Evolutionary conservation across 1,139 yeast genomes (phyloP).

Genomic region (Suhomyces ambrosiae): DNA sequence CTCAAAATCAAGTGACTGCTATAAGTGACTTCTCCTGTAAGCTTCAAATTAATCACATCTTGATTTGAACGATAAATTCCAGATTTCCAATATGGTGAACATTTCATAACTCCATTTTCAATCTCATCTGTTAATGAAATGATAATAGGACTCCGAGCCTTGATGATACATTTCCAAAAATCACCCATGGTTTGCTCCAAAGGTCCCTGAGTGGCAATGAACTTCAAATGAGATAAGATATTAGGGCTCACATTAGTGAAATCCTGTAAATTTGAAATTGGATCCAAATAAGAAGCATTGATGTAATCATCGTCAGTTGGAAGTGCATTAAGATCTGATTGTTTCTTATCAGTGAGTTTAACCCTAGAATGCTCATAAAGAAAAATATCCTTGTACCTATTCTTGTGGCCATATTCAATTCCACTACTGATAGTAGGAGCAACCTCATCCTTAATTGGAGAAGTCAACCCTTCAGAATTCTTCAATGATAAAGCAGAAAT

Average conservation of each 20-base stretch:
- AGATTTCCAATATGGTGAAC: slow-evolving; percentile 56
- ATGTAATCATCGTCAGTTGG: slow-evolving; percentile 31
- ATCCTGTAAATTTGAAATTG: slow-evolving; percentile 20
- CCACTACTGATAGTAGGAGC: slow-evolving; percentile 49
- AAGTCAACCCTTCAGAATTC: slow-evolving; percentile 8
- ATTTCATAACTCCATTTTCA: slow-evolving; percentile 56
- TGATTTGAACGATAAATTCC: slow-evolving; percentile 47
- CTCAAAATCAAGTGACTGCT: slow-evolving; percentile 33
- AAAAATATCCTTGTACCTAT: slow-evolving; percentile 77
- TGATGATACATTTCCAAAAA: slow-evolving; percentile 72
- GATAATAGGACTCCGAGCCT: slow-evolving; percentile 43
- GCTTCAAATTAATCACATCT: slow-evolving; percentile 33
- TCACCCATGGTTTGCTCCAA: slow-evolving; percentile 73
- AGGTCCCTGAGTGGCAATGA: slow-evolving; percentile 89
- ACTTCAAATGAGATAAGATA: slow-evolving; percentile 31
- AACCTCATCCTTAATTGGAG: slow-evolving; percentile 17
- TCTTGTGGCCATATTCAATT: slow-evolving; percentile 73
- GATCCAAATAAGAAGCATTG: slow-evolving; percentile 32
- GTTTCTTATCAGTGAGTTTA: slow-evolving; percentile 30
- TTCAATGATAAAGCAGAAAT: slow-evolving; percentile 31
- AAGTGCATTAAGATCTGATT: not conserved
- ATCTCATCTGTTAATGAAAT: slow-evolving; percentile 54
- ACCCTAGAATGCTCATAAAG: slow-evolving; percentile 86
- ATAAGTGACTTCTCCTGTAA: slow-evolving; percentile 19
- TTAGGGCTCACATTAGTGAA: slow-evolving; percentile 14